Evolutionary conservation across 192 early-diverging fungal species (phyloP), one percentile per base, ranked within the genome.

Genomic region (Funneliformis geosporum): DNA sequence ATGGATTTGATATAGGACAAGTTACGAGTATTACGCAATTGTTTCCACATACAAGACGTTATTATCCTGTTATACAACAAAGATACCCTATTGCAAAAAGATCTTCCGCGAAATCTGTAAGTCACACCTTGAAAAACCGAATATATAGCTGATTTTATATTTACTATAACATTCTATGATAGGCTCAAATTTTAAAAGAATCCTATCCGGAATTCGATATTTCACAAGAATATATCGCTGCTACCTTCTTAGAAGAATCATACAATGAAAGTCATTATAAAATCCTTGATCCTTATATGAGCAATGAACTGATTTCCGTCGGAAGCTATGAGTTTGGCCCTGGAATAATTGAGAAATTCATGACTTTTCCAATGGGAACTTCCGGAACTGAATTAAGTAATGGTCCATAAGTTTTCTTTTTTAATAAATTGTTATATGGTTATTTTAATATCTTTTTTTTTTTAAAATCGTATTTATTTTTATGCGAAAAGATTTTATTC

Each of bases 11-110:
- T 55, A 55, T 55, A 21, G 16, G 7, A 21, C 50, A 55, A 6
- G 18, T 55, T 21, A 55, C 50, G 18, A 55, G 21, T n/a, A 6
- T 79, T 11, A 39, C n/a, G 0, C 77, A 79, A 43, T 6, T 59
- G 5, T 79, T 79, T 79, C 77, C 77, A 11, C 66, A 59, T 16
- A 79, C 77, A 18, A 67, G 77, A 42, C 77, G 55, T 4, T 62
- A 76, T 38, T 11, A 16, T 27, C 75, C 40, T 55, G 11, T 21
- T 23, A 8, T 14, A 27, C 6, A 4, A 14, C 27, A 21, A 5
- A 16, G 40, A 64, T 46, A 28, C 14, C 12, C 21, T 7, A n/a
- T 18, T 4, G 39, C 50, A 43, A 28, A 60, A 75, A 16, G 16
- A 28, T 76, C n/a, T 28, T 23, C 23, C 8, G 25, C 12, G 8